Percentiles rank a stretch among this genome's conserved stretches.
Conservation (phyloP, 2,329 filamentous ascomycete genomes). For the Ophiocordyceps robertsii region DNA sequence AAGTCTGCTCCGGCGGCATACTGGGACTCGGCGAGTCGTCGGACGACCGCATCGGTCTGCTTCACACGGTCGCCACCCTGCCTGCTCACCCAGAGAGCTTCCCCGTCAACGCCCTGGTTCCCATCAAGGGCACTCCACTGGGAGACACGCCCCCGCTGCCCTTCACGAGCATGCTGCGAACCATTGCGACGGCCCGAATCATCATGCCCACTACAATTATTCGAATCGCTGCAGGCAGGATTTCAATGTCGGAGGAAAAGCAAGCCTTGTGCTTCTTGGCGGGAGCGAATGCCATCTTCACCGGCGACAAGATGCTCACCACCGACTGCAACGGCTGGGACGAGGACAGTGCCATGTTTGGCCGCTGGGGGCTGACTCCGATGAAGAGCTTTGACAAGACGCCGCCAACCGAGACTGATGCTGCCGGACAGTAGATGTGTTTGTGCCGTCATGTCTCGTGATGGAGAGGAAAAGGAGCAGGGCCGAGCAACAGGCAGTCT, state of each 20-base stretch:
- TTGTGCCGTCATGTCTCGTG: no score
- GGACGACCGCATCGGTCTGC: slow-evolving; percentile 66
- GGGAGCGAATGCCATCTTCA: slow-evolving; percentile 89
- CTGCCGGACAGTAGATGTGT: not conserved
- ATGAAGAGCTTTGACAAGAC: slow-evolving; percentile 44
- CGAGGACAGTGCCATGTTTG: slow-evolving; percentile 74
- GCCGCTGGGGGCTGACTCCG: slow-evolving; percentile 65
- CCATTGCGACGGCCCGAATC: slow-evolving; percentile 70
- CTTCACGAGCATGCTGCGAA: slow-evolving; percentile 68
- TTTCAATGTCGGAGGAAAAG: slow-evolving; percentile 67
- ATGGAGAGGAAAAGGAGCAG: no score
- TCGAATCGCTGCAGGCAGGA: slow-evolving; percentile 73
- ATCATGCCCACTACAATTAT: slow-evolving; percentile 80
- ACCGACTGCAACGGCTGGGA: slow-evolving; percentile 88
- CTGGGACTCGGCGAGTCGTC: slow-evolving; percentile 70
- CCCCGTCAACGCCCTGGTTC: slow-evolving; percentile 81
- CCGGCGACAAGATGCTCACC: slow-evolving; percentile 90
- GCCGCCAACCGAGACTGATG: slow-evolving; percentile 4
- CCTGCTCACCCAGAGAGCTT: slow-evolving; percentile 80
- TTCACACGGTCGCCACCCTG: slow-evolving; percentile 71
- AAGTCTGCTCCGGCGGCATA: slow-evolving; percentile 83
- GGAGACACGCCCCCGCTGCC: slow-evolving; percentile 60
- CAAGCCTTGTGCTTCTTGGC: slow-evolving; percentile 84
- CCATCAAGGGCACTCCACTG: slow-evolving; percentile 79
- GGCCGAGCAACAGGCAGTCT: no score